Percentiles rank a stretch among this genome's conserved stretches.
phyloP scores from a whole-genome alignment of 2,329 filamentous ascomycete genomes.

The Colletotrichum cuscutae region DNA sequence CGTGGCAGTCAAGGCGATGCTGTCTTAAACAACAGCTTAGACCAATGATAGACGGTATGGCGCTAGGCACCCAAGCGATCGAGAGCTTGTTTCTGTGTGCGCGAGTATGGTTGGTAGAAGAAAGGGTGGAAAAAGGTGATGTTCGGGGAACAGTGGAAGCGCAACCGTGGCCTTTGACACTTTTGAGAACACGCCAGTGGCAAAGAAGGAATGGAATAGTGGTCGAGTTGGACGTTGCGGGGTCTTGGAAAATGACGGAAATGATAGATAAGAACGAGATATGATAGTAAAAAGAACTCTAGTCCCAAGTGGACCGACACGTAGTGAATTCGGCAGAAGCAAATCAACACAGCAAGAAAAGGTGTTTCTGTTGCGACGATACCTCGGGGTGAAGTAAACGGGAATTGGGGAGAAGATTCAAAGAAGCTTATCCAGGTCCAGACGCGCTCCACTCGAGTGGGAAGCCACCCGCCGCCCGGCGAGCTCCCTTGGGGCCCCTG shows the following conservation, averaged over 20 bases:
- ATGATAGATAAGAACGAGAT: conserved; percentile 5
- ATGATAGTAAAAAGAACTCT: not conserved
- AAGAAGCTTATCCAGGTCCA: conserved; percentile 32
- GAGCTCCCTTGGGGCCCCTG: conserved; percentile 34
- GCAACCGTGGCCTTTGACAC: conserved; percentile 35
- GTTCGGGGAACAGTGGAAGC: conserved; percentile 23
- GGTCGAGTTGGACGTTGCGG: conserved; percentile 14
- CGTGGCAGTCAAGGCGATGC: conserved; percentile 32
- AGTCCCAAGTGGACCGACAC: conserved; percentile 29
- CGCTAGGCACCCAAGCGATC: conserved; percentile 5
- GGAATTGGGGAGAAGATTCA: conserved; percentile 15
- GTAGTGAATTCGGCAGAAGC: conserved; percentile 7
- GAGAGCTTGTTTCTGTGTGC: not conserved
- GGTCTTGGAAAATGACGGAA: conserved; percentile 12
- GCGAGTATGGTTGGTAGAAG: not conserved
- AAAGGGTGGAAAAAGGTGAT: not conserved
- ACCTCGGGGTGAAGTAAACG: conserved; percentile 10
- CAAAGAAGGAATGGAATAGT: conserved; percentile 28
- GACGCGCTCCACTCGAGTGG: conserved; percentile 15
- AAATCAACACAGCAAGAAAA: conserved; percentile 4
- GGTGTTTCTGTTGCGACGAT: conserved; percentile 28
- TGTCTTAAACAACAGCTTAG: conserved; percentile 21
- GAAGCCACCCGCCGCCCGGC: conserved; percentile 16
- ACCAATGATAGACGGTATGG: conserved; percentile 17
- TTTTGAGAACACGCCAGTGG: conserved; percentile 23